Percentiles rank a stretch among this genome's conserved stretches.
phyloP scores from a whole-genome alignment of 495 filamentous ascomycete genomes.

The Penicillium psychrofluorescens region DNA sequence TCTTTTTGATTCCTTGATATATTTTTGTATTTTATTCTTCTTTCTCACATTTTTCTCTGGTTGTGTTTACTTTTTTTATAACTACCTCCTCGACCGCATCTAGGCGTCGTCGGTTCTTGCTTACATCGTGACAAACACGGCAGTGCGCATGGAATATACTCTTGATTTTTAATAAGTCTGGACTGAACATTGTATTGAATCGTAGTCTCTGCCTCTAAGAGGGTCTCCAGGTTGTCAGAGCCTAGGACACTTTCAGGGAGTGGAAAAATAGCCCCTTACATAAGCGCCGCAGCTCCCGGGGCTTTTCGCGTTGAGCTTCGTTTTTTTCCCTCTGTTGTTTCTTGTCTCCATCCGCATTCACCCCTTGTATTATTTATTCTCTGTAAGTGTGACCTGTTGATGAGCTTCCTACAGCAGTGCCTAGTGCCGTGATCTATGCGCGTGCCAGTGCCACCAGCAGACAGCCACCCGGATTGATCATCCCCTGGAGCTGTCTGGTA shows the following conservation, averaged over 20 bases:
- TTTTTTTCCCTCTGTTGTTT: slow-evolving; percentile 16
- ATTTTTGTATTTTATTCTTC: slow-evolving; percentile 3
- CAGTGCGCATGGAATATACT: not conserved
- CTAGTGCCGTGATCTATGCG: too few species aligned
- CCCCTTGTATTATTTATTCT: slow-evolving; percentile 1
- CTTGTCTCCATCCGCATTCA: slow-evolving; percentile 7
- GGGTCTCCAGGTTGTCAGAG: too few species aligned
- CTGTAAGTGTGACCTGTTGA: slow-evolving; percentile 11
- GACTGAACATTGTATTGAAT: too few species aligned
- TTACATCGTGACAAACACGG: not conserved
- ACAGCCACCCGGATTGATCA: not conserved
- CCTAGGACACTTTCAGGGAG: too few species aligned
- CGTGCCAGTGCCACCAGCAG: too few species aligned
- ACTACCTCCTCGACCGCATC: slow-evolving; percentile 1
- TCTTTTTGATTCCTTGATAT: too few species aligned
- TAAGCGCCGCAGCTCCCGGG: slow-evolving; percentile 11
- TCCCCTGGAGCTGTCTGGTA: not conserved
- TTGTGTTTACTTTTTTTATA: slow-evolving; percentile 3
- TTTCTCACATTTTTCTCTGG: slow-evolving; percentile 6
- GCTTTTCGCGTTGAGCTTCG: slow-evolving; percentile 20
- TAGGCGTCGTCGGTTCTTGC: not conserved
- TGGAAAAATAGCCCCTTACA: not conserved
- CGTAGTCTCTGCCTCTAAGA: too few species aligned
- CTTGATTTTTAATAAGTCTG: too few species aligned
- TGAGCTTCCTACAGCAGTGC: not conserved